Percentiles rank a stretch among this genome's conserved stretches.
Evolutionary conservation across 495 filamentous ascomycete species (phyloP).

Genomic region (Podospora appendiculata): DNA sequence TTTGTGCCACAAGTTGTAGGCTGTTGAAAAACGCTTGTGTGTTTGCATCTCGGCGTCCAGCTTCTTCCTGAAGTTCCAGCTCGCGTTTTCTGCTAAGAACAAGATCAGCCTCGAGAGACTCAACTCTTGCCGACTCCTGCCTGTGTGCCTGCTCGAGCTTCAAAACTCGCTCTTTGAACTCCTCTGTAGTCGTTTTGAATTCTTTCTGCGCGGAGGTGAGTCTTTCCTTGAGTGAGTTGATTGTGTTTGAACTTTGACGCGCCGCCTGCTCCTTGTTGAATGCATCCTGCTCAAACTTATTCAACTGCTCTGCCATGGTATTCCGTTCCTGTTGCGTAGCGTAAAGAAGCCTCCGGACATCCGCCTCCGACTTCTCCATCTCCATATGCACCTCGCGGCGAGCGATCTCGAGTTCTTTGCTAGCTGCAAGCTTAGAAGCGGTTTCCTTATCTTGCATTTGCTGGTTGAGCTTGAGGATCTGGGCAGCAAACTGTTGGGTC

Average conservation of each 20-base stretch:
- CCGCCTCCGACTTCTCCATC: constrained; percentile 5
- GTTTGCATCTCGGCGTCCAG: neutral
- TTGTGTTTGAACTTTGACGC: constrained; percentile 2
- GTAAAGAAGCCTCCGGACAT: neutral
- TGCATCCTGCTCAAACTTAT: constrained; percentile 1
- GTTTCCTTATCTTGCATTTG: constrained; percentile 11
- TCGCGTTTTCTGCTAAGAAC: neutral
- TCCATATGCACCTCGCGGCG: constrained; percentile 4
- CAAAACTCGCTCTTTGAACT: neutral
- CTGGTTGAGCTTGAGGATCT: constrained; percentile 11
- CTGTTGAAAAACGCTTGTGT: neutral
- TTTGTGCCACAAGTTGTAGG: neutral
- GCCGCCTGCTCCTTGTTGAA: constrained; percentile 5
- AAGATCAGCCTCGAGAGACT: neutral
- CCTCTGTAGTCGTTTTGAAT: neutral
- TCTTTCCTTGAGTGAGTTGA: constrained; percentile 3
- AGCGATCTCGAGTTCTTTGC: neutral
- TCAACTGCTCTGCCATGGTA: neutral
- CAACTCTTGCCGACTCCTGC: neutral
- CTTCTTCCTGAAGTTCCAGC: neutral
- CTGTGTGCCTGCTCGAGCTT: neutral
- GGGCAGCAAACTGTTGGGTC: constrained; percentile 2
- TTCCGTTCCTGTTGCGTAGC: constrained; percentile 4
- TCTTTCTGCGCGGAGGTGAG: constrained; percentile 3
- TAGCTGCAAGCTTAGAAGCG: neutral